A percentile compares a stretch with the other conserved stretches of the same genome.
phyloP scores from a whole-genome alignment of 805 yeast genomes.

The Candida glaebosa region DNA sequence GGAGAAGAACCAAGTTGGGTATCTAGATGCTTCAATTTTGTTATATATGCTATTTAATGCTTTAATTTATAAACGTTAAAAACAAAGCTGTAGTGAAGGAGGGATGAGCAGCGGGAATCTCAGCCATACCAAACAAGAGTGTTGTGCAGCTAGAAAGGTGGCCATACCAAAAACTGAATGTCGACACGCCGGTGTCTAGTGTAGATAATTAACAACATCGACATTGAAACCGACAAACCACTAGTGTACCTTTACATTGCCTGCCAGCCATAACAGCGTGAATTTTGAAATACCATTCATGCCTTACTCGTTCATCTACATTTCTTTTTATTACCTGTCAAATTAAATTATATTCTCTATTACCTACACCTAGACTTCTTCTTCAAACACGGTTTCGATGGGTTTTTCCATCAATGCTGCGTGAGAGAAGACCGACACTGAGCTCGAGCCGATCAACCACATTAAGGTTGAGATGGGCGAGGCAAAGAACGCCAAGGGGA shows the following conservation, averaged over 20 bases:
- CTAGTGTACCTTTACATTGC: too few species aligned
- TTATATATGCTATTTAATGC: conserved; percentile 3
- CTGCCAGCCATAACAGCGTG: too few species aligned
- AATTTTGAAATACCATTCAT: too few species aligned
- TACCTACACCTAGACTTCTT: conserved; percentile 44
- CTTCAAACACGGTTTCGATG: conserved; percentile 89
- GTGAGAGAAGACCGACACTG: conserved; percentile 74
- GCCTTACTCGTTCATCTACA: too few species aligned
- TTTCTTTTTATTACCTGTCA: too few species aligned
- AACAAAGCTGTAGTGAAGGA: neutral
- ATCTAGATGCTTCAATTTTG: conserved; percentile 50
- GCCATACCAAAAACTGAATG: too few species aligned
- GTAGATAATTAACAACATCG: too few species aligned
- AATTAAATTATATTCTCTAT: neutral
- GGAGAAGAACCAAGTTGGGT: conserved; percentile 99
- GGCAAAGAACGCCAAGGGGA: conserved; percentile 83
- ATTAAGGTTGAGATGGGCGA: conserved; percentile 85
- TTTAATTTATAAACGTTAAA: conserved; percentile 1
- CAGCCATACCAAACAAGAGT: too few species aligned
- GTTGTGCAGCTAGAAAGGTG: too few species aligned
- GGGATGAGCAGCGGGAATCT: too few species aligned
- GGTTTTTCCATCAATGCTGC: conserved; percentile 94
- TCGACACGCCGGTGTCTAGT: too few species aligned
- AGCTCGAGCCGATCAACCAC: conserved; percentile 89
- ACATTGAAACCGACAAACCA: too few species aligned